A percentile compares a stretch with the other conserved stretches of the same genome.
These are phyloP conservation scores for Climacium dendroides DNA, from an alignment of 225 moss, liverwort and hornwort species.

Conservation along the genomic window DNA sequence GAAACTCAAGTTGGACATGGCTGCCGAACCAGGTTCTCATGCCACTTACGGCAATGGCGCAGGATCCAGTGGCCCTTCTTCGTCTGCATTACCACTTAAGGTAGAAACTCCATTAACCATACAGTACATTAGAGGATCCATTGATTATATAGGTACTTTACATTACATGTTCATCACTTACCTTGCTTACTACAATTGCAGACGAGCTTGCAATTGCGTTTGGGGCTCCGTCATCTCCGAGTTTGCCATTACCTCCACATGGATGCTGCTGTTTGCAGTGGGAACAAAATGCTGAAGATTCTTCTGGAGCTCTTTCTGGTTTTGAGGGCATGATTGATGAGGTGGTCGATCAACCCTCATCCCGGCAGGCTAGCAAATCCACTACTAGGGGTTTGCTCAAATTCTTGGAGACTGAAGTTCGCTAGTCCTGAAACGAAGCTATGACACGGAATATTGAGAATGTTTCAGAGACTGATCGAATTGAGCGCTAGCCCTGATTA, in stretches of 20 bases:
- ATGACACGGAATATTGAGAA: not conserved
- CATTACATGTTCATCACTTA: not conserved
- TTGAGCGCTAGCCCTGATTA: not conserved
- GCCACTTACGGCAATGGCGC: too few species aligned
- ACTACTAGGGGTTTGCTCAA: not conserved
- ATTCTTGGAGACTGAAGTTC: not conserved
- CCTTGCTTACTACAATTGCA: not conserved
- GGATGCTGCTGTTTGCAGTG: not conserved
- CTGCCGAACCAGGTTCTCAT: too few species aligned
- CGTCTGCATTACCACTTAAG: too few species aligned
- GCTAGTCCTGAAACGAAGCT: not conserved
- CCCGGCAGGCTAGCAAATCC: not conserved
- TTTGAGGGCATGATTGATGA: not conserved
- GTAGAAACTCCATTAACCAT: too few species aligned
- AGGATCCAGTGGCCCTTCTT: too few species aligned
- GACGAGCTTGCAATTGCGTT: not conserved
- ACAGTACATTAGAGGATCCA: too few species aligned
- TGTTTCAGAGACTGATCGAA: not conserved
- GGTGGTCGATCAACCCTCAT: not conserved
- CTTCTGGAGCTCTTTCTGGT: not conserved
- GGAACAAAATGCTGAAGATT: not conserved
- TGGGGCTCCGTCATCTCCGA: not conserved
- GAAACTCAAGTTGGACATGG: too few species aligned
- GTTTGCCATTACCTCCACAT: not conserved
- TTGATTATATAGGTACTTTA: too few species aligned